Base-by-base conservation (phyloP, 257 asterid genomes). In the Solanum pinnatisectum region DNA sequence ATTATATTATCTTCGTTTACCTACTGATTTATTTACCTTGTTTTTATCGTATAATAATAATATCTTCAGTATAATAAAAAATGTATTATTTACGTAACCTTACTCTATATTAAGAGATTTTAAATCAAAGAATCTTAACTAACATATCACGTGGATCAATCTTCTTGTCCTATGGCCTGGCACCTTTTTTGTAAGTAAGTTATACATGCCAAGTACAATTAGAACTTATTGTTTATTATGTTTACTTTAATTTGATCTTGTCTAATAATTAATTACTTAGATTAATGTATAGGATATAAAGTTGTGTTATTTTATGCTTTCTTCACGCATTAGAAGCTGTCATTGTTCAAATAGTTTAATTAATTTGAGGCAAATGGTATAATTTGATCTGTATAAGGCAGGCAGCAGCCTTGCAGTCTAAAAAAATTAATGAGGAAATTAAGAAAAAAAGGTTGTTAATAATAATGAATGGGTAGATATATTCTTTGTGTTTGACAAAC, bases 161-260 rank as follows among this genome's bases (percentile, higher is more conserved):
- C 46, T 35, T 56, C 35, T 27, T 27, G 42, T 74, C 68, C 18
- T 71, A 3, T 74, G 10, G 59, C 5, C 33, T 40, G 56, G 63
- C 72, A 12, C 11, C 10, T n/a, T 85, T 87, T 60, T 67, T 27
- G 15, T 49, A 67, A 68, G 11, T 30, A 30, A 68, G 44, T 4
- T 86, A 87, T 87, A 90, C 88, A 84, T 86, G 90, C 59, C 5
- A 93, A 93, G 93, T 93, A 91, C 95, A 88, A 87, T 93, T 20
- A 92, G 94, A 94, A 93, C 94, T 93, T 42, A 91, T 91, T 74
- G 79, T 83, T 71, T 52, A 87, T 86, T 67, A 49, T 68, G 33
- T 84, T 73, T 8, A 27, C 68, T 81, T 82, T 81, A 35, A 9
- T 46, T 81, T 82, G 70, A 18, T 82, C 44, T 49, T 40, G 20